Evolutionary conservation across 176 grass and related monocot species (phyloP).

Genomic region (Cenchrus purpureus): DNA sequence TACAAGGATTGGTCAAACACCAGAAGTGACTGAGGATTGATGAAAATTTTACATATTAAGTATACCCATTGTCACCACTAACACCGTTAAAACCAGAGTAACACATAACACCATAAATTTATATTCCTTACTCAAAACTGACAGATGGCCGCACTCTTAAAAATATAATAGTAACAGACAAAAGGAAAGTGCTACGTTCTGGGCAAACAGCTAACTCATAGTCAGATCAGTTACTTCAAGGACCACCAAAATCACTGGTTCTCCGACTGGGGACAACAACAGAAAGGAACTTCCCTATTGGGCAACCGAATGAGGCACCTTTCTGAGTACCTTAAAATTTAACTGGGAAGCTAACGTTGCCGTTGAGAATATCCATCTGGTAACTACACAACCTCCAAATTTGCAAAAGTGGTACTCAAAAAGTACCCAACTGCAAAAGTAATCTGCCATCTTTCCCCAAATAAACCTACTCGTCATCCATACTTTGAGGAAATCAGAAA

Average conservation of each 20-base stretch:
- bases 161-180: background rate
- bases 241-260: slow-evolving; percentile 1
- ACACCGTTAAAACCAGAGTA: background rate
- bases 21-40: background rate
- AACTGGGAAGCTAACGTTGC: background rate
- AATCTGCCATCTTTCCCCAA: background rate
- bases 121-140: background rate
- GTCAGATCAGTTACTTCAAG: slow-evolving; percentile 1
- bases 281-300: slow-evolving; percentile 1
- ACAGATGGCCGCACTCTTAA: background rate
- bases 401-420: background rate
- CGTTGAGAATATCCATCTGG: background rate
- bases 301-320: slow-evolving; percentile 3
- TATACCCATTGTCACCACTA: background rate
- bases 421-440: background rate
- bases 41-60: background rate
- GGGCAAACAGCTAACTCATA: background rate
- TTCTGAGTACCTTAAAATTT: slow-evolving; percentile 9
- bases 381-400: slow-evolving; percentile 2
- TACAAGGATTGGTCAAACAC: background rate
- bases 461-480: background rate
- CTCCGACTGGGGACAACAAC: background rate
- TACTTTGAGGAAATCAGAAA: background rate
- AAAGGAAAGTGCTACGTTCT: background rate
- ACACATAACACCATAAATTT: background rate